phyloP scores from a whole-genome alignment of 352 stramenopile genomes.

The Phytophthora melonis region DNA sequence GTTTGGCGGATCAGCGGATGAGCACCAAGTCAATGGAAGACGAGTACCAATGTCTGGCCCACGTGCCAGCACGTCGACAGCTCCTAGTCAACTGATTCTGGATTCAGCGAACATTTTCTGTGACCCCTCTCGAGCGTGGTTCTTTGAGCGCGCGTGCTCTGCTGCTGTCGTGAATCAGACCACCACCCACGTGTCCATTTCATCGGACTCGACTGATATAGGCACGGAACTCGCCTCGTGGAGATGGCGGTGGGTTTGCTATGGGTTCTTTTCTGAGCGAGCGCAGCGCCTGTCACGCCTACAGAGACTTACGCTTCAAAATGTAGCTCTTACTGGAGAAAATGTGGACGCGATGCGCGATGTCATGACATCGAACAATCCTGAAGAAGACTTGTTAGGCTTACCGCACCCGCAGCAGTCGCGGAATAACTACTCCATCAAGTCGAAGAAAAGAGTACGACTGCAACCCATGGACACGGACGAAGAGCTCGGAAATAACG shows the following conservation, averaged over 20 bases:
- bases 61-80: neutral
- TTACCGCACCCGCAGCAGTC: neutral
- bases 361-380: neutral
- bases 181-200: neutral
- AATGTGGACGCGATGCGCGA: neutral
- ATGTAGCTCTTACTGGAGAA: neutral
- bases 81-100: neutral
- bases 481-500: constrained; percentile 8
- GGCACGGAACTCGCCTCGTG: neutral
- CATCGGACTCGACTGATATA: neutral
- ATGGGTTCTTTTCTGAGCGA: neutral
- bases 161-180: neutral
- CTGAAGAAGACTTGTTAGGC: neutral
- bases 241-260: neutral
- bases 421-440: neutral
- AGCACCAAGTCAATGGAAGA: neutral
- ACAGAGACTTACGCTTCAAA: neutral
- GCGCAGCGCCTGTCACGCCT: neutral
- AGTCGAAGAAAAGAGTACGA: neutral
- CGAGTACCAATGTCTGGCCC: constrained; percentile 1
- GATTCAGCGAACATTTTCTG: neutral
- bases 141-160: neutral
- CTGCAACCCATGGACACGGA: neutral
- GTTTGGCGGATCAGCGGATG: neutral
- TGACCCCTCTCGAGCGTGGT: neutral